A percentile compares a stretch with the other conserved stretches of the same genome.
These are phyloP conservation scores for Suillus subluteus DNA, from an alignment of 768 basidiomycete genomes.

Conservation along the genomic window DNA sequence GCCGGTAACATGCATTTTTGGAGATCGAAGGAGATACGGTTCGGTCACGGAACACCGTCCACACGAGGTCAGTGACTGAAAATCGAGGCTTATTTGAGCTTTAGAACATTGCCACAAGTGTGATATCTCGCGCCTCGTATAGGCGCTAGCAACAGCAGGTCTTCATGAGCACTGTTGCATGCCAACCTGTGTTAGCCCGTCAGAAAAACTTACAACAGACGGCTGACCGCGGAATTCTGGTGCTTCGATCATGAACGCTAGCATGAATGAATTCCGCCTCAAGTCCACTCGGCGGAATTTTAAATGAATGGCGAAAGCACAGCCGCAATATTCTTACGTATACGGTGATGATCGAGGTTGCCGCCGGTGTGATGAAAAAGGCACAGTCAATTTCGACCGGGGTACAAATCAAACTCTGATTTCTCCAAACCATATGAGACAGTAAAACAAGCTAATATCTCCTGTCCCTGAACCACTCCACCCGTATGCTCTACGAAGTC, in stretches of 20 bases:
- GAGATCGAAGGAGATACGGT: background rate
- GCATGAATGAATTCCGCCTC: constrained; percentile 4
- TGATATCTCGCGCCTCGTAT: background rate
- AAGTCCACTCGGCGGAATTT: constrained; percentile 6
- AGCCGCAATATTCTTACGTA: background rate
- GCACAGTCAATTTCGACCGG: background rate
- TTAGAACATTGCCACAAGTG: background rate
- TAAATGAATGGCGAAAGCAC: background rate
- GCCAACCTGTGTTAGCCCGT: background rate
- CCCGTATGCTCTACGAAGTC: background rate
- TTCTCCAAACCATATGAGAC: constrained; percentile 6
- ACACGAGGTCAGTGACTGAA: constrained; percentile 5
- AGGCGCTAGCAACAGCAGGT: background rate
- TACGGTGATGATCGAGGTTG: background rate
- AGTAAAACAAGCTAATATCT: background rate
- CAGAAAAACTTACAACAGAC: background rate
- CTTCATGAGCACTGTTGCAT: background rate
- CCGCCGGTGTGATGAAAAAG: constrained; percentile 9
- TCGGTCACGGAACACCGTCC: background rate
- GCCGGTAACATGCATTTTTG: background rate
- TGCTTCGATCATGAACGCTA: background rate
- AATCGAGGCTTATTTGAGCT: background rate
- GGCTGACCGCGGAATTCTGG: background rate
- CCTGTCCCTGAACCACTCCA: background rate
- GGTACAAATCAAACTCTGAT: constrained; percentile 7